Conservation (phyloP, 116 monocot species). For the Trichopus zeylanicus region DNA sequence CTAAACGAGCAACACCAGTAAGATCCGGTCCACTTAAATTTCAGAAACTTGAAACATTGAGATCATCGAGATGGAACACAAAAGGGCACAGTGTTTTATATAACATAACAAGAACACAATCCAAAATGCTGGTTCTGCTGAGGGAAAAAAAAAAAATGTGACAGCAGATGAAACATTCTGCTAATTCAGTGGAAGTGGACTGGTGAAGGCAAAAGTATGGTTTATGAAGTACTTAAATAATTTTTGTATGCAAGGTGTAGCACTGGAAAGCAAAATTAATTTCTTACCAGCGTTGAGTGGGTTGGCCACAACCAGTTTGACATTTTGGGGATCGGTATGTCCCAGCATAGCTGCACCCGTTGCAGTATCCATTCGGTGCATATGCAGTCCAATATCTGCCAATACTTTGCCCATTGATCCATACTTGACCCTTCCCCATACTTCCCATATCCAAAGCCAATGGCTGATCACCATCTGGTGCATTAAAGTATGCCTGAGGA, state of each 20-base stretch:
- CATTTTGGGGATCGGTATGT: constrained; percentile 78
- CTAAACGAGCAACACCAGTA: constrained; percentile 28
- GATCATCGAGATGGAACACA: neutral
- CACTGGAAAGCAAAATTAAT: neutral
- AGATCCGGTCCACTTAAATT: neutral
- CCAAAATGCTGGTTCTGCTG: no score
- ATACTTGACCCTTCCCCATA: constrained; percentile 97
- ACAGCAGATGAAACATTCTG: no score
- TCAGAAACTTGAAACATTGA: neutral
- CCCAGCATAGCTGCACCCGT: constrained; percentile 65
- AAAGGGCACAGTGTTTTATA: no score
- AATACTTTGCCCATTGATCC: constrained; percentile 92
- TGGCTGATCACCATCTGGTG: constrained; percentile 86
- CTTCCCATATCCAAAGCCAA: constrained; percentile 92
- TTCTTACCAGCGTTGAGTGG: constrained; percentile 91
- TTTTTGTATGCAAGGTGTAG: neutral
- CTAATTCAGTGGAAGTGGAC: no score
- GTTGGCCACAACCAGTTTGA: constrained; percentile 82
- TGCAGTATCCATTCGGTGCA: constrained; percentile 67
- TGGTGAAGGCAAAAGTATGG: no score
- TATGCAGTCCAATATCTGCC: constrained; percentile 88
- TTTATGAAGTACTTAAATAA: neutral
- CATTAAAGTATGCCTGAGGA: constrained; percentile 81
- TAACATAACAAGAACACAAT: no score
- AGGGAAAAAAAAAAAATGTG: no score